Evolutionary conservation across 176 grass and related monocot genomes (phyloP).

Genomic region (Calamus simplicifolius): DNA sequence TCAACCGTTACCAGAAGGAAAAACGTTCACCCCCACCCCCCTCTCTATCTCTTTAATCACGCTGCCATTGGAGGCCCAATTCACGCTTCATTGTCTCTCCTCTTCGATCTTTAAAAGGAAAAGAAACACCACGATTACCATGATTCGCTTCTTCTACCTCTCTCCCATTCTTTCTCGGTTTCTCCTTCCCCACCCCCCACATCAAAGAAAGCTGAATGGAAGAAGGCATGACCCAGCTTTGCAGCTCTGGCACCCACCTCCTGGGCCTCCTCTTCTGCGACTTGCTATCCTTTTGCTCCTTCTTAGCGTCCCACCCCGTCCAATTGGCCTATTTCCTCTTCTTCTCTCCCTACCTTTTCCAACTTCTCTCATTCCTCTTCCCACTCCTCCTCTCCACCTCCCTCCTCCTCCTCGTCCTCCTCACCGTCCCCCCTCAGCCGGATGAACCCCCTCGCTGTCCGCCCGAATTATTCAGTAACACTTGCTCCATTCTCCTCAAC

Average conservation of each 20-base stretch:
- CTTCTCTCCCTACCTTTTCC: conserved; percentile 50
- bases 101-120: not conserved
- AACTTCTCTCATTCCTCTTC: conserved; percentile 46
- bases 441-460: conserved; percentile 3
- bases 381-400: conserved; percentile 72
- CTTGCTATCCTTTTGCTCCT: conserved; percentile 30
- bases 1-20: too few relatives aligned
- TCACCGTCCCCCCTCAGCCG: conserved; percentile 35
- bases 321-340: conserved; percentile 66
- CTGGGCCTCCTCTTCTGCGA: conserved; percentile 27
- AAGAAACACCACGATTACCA: not conserved
- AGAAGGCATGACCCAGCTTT: not conserved
- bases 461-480: conserved; percentile 36
- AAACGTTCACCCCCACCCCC: not conserved
- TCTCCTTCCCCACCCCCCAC: not conserved
- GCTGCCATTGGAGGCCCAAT: not conserved
- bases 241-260: not conserved
- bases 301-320: conserved; percentile 58
- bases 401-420: conserved; percentile 46
- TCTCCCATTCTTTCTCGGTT: not conserved
- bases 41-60: not conserved
- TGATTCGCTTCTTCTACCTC: not conserved
- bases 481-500: conserved; percentile 48
- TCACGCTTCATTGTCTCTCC: not conserved
- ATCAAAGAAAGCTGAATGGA: not conserved